Conservation (phyloP, 1,284 basidiomycete genomes). For the Ustilago trichophora region DNA sequence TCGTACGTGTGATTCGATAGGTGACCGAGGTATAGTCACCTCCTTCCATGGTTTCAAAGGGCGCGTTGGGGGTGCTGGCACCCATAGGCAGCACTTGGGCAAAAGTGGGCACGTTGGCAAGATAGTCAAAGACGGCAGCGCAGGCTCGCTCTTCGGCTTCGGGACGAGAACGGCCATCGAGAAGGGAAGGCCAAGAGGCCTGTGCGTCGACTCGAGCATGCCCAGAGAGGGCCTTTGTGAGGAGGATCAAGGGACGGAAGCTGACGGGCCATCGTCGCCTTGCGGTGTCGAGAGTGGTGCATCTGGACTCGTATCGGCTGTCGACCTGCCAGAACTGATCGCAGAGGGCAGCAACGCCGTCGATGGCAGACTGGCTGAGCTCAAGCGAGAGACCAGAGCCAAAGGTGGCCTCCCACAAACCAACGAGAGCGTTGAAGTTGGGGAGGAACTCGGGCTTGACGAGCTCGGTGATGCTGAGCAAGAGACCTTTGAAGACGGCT, state of each 20-base stretch:
- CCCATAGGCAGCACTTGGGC: slow-evolving; percentile 75
- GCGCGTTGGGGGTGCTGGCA: slow-evolving; percentile 73
- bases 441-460: slow-evolving; percentile 73
- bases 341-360: slow-evolving; percentile 78
- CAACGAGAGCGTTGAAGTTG: slow-evolving; percentile 74
- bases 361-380: slow-evolving; percentile 36
- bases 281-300: slow-evolving; percentile 81
- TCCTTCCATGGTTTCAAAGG: slow-evolving; percentile 75
- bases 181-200: slow-evolving; percentile 38
- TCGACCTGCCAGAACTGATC: slow-evolving; percentile 80
- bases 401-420: slow-evolving; percentile 82
- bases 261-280: slow-evolving; percentile 82
- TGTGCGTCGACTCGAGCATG: slow-evolving; percentile 32
- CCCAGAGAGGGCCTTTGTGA: slow-evolving; percentile 79
- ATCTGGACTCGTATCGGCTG: slow-evolving; percentile 70
- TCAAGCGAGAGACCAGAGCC: slow-evolving; percentile 68
- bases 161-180: slow-evolving; percentile 21
- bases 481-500: slow-evolving; percentile 78
- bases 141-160: slow-evolving; percentile 68
- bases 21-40: slow-evolving; percentile 71
- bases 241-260: slow-evolving; percentile 75
- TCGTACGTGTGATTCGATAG: slow-evolving; percentile 75
- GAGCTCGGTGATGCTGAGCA: slow-evolving; percentile 76
- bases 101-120: slow-evolving; percentile 77
- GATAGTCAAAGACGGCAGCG: slow-evolving; percentile 77